phyloP scores from a whole-genome alignment of 2,329 filamentous ascomycete species.

The Colletotrichum sp. region DNA sequence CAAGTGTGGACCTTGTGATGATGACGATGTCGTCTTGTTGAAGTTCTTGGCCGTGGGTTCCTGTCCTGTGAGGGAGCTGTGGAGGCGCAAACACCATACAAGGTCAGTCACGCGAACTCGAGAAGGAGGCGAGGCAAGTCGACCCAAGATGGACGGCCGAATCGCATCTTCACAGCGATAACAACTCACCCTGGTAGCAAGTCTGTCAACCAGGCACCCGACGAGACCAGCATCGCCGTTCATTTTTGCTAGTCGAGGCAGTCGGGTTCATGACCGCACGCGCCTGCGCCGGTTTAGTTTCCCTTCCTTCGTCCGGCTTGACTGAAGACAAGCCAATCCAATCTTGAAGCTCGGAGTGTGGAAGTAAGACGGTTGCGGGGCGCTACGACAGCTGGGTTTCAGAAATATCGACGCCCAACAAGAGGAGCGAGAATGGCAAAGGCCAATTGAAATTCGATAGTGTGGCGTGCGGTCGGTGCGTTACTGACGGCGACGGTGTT shows the following conservation, averaged over 20 bases:
- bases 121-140: neutral
- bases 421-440: neutral
- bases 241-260: slow-evolving; percentile 41
- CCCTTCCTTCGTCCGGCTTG: neutral
- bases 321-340: neutral
- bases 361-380: neutral
- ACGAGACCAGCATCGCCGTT: slow-evolving; percentile 65
- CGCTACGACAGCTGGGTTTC: neutral
- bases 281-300: neutral
- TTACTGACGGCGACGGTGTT: neutral
- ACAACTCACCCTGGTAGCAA: slow-evolving; percentile 61
- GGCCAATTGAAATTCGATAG: neutral
- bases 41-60: slow-evolving; percentile 60
- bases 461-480: neutral
- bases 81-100: neutral
- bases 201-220: slow-evolving; percentile 66
- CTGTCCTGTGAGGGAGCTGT: slow-evolving; percentile 68
- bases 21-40: slow-evolving; percentile 65
- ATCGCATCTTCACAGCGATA: neutral
- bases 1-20: slow-evolving; percentile 65
- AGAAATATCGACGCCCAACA: neutral
- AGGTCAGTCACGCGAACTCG: neutral
- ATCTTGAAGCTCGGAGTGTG: neutral
- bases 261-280: slow-evolving; percentile 16
- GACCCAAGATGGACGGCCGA: neutral